Evolutionary conservation across 768 basidiomycete species (phyloP).

Genomic region (Boletus rex-veris): DNA sequence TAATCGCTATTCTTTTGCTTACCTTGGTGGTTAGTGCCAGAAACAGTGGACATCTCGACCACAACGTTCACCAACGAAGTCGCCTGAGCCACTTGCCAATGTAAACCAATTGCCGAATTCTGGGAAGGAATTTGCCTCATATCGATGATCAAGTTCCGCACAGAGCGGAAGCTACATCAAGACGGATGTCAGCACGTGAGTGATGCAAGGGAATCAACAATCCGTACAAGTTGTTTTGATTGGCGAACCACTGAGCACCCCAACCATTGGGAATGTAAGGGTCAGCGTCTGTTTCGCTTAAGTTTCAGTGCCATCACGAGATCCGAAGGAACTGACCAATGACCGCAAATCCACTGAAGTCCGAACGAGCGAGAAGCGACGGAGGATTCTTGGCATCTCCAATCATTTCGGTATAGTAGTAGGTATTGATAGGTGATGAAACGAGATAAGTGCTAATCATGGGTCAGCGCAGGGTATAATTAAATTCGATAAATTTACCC

Average conservation of each 20-base stretch:
- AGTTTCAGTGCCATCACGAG: neutral
- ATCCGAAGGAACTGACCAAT: constrained; percentile 47
- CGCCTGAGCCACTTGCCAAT: constrained; percentile 81
- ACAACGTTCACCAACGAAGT: constrained; percentile 72
- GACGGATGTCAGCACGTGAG: neutral
- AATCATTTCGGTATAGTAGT: constrained; percentile 75
- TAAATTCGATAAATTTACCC: constrained; percentile 40
- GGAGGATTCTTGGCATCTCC: constrained; percentile 70
- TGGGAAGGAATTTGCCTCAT: constrained; percentile 50
- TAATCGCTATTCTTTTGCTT: constrained; percentile 1
- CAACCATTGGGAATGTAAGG: constrained; percentile 61
- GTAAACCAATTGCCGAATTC: constrained; percentile 61
- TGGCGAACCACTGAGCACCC: constrained; percentile 24
- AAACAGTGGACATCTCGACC: constrained; percentile 64
- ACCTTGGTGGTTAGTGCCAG: constrained; percentile 67
- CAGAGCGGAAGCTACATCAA: constrained; percentile 54
- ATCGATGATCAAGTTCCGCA: constrained; percentile 75
- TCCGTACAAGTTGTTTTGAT: constrained; percentile 26
- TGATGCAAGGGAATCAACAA: neutral
- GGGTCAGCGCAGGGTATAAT: neutral
- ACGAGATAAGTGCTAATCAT: constrained; percentile 58
- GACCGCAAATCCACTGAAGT: constrained; percentile 67
- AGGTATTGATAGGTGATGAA: constrained; percentile 60
- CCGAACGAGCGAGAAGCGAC: constrained; percentile 56
- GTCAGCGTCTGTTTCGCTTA: constrained; percentile 51